Base-by-base conservation (phyloP, 2,329 filamentous ascomycete genomes). In the Cordyceps javanica region DNA sequence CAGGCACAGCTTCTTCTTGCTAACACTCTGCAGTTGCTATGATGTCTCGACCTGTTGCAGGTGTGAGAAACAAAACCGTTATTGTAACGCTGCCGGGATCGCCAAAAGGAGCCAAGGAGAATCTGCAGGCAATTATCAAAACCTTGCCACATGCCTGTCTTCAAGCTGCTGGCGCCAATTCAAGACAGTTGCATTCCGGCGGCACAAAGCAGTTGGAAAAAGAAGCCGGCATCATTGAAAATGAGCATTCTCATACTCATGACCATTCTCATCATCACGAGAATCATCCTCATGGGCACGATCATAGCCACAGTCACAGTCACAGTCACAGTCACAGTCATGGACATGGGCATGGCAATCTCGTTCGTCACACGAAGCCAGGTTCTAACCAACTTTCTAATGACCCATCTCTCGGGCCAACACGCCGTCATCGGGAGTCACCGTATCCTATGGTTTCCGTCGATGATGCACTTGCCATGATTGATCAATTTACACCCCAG, bases 141-240 rank as follows among this genome's bases (percentile, higher is more conserved):
- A 85, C 93, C n/a, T 75, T 99, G 6, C 92, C 93, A 0, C 94
- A 99, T 73, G 94, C 94, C n/a, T 99, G 94, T 64, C 75, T 89
- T 8, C 93, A 97, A 75, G 89, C 90, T 28, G 85, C 89, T 0
- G 94, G 93, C 1, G 86, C 83, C 14, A 85, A 96, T 67, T 97
- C 94, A 0, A 82, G 94, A 63, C 71, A 76, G 0, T 73, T 97
- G 5, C 94, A 99, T 70, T 78, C 80, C 0, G 91, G 91, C 2
- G 93, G 94, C 1, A 78, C 93, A 0, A 85, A 89, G 74, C 91
- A 89, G 67, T 80, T 97, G 0, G 94, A 97, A 70, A 77, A 83
- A 13, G 91, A 97, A 5, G 91, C 91, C 14, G 90, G 90, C 0
- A 72, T 93, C 25, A 55, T 60, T 28, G 60, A 60, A 5, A 48